These are phyloP conservation scores for Globisporangium heterothallicum DNA, from an alignment of 352 stramenopile species.

Conservation along the genomic window DNA sequence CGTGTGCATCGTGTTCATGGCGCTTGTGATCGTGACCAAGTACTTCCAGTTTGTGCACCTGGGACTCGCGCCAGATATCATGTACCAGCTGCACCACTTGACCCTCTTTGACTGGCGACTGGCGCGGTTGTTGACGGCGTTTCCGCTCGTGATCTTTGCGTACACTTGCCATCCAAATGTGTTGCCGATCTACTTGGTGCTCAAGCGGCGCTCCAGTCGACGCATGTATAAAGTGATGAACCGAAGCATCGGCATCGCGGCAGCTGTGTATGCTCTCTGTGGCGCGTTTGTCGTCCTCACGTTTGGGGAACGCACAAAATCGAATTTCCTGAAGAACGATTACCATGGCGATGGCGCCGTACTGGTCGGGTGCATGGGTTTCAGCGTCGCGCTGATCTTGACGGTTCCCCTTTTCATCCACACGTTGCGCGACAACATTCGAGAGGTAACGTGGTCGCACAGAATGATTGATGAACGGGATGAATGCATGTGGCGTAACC, in stretches of 20 bases:
- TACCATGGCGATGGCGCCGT: conserved; percentile 72
- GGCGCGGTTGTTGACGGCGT: conserved; percentile 51
- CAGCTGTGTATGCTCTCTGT: conserved; percentile 69
- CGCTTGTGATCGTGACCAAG: conserved; percentile 84
- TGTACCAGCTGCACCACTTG: conserved; percentile 72
- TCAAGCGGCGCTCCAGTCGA: conserved; percentile 74
- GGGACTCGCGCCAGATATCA: conserved; percentile 51
- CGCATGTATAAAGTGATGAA: conserved; percentile 89
- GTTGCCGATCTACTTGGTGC: conserved; percentile 84
- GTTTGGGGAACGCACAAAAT: conserved; percentile 68
- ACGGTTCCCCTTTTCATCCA: conserved; percentile 83
- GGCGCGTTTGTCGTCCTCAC: conserved; percentile 83
- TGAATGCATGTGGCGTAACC: too few relatives aligned
- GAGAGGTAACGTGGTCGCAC: conserved; percentile 38
- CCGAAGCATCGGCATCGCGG: conserved; percentile 73
- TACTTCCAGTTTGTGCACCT: conserved; percentile 86
- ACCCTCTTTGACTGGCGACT: conserved; percentile 66
- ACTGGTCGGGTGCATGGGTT: conserved; percentile 63
- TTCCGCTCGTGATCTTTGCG: conserved; percentile 84
- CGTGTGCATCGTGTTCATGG: conserved; percentile 85
- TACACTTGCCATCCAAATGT: conserved; percentile 89
- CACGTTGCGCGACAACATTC: conserved; percentile 79
- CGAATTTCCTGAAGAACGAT: conserved; percentile 88
- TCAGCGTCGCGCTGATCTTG: conserved; percentile 78
- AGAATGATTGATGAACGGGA: background rate